Conservation (phyloP, 2,329 filamentous ascomycete species). For the Fusarium nodosum region DNA sequence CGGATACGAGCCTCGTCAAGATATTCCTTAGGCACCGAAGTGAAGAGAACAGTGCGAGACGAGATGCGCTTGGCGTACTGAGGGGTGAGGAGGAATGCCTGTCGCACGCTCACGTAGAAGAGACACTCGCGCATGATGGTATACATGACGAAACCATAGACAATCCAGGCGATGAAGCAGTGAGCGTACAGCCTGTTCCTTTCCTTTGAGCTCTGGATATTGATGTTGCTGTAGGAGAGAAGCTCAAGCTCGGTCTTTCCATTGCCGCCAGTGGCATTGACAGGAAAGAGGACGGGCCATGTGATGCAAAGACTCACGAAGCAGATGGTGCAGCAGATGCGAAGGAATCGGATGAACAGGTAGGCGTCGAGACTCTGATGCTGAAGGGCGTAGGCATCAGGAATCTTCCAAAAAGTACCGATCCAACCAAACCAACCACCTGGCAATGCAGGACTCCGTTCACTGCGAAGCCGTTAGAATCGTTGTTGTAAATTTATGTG, state of each 20-base stretch:
- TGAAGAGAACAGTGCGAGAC: constrained; percentile 92
- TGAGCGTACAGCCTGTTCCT: constrained; percentile 83
- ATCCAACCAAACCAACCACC: constrained; percentile 74
- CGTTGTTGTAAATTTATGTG: neutral
- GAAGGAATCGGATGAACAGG: constrained; percentile 87
- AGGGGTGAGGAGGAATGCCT: constrained; percentile 91
- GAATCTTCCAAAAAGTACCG: constrained; percentile 70
- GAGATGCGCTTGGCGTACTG: constrained; percentile 87
- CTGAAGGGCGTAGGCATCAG: constrained; percentile 84
- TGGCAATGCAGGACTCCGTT: constrained; percentile 69
- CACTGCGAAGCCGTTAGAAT: constrained; percentile 54
- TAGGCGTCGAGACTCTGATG: constrained; percentile 92
- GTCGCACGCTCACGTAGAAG: constrained; percentile 93
- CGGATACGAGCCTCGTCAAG: constrained; percentile 79
- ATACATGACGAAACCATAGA: constrained; percentile 89
- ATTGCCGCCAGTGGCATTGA: constrained; percentile 85
- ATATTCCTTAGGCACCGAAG: constrained; percentile 83
- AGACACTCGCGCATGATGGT: constrained; percentile 91
- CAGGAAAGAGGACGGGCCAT: constrained; percentile 85
- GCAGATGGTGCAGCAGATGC: constrained; percentile 81
- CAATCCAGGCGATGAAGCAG: constrained; percentile 82
- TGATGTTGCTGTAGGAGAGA: constrained; percentile 57
- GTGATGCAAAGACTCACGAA: constrained; percentile 84
- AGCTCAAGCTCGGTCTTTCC: constrained; percentile 71
- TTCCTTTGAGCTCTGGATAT: constrained; percentile 62